Percentiles rank a stretch among this genome's conserved stretches.
These are phyloP conservation scores for Cercospora sp. DNA, from an alignment of 2,329 filamentous ascomycete species.

Conservation along the genomic window DNA sequence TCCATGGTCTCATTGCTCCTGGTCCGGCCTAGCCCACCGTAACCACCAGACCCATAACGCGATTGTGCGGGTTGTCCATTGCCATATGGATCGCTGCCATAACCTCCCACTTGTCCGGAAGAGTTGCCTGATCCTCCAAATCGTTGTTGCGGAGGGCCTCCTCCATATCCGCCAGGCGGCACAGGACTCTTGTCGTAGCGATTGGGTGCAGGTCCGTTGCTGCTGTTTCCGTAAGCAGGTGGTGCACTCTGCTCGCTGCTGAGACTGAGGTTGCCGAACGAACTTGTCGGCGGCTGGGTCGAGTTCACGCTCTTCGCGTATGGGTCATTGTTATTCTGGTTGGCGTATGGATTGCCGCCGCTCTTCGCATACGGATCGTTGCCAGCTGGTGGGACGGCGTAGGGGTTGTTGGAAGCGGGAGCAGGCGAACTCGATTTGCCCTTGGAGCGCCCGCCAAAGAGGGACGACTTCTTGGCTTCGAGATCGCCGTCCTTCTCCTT, in stretches of 20 bases:
- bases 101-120: conserved; percentile 49
- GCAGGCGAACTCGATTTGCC: conserved; percentile 51
- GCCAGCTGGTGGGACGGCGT: conserved; percentile 49
- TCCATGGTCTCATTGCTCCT: conserved; percentile 52
- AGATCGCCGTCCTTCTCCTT: conserved; percentile 57
- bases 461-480: conserved; percentile 55
- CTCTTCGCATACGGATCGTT: conserved; percentile 30
- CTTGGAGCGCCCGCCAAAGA: conserved; percentile 59
- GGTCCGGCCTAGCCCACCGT: conserved; percentile 56
- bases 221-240: conserved; percentile 38
- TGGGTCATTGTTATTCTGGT: conserved; percentile 31
- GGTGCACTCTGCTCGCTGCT: conserved; percentile 34
- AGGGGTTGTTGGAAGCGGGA: conserved; percentile 54
- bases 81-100: conserved; percentile 56
- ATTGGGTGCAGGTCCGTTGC: conserved; percentile 36
- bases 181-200: conserved; percentile 49
- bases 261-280: conserved; percentile 35
- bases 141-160: conserved; percentile 29
- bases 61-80: conserved; percentile 28
- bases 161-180: conserved; percentile 48
- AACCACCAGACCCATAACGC: conserved; percentile 53
- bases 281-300: conserved; percentile 34
- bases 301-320: conserved; percentile 32
- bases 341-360: conserved; percentile 38
- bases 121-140: conserved; percentile 33